These are phyloP conservation scores for Silybum marianum DNA, from an alignment of 129 eudicot species.

Conservation along the genomic window DNA sequence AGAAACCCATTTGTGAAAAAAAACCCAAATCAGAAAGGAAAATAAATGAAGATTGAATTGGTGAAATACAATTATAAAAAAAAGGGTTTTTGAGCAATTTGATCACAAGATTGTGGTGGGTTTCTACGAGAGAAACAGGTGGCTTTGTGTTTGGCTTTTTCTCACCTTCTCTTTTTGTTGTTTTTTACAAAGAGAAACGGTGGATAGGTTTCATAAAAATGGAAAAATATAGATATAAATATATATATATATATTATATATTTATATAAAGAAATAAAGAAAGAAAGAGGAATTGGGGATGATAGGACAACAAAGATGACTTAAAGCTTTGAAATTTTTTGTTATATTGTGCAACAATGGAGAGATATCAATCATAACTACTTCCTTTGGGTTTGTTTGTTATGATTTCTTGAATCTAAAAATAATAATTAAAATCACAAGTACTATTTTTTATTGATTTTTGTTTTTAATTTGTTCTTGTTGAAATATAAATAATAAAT, in stretches of 20 bases:
- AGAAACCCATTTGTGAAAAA: constrained; percentile 44
- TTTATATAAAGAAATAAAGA: constrained; percentile 23
- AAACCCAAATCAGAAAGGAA: constrained; percentile 26
- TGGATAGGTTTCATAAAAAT: constrained; percentile 18
- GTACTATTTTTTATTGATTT: constrained; percentile 1
- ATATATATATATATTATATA: not conserved
- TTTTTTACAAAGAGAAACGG: constrained; percentile 25
- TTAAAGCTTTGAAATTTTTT: constrained; percentile 40
- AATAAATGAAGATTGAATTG: constrained; percentile 30
- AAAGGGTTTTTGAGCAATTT: constrained; percentile 36
- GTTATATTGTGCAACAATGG: constrained; percentile 45
- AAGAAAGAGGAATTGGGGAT: constrained; percentile 21
- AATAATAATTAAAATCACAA: not conserved
- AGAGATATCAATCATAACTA: constrained; percentile 55
- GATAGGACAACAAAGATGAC: constrained; percentile 45
- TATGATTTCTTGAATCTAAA: constrained; percentile 24
- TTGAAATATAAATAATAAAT: not conserved
- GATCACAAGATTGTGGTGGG: constrained; percentile 60
- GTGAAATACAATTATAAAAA: constrained; percentile 3
- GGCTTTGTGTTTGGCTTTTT: constrained; percentile 56
- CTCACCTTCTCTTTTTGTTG: constrained; percentile 43
- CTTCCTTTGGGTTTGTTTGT: constrained; percentile 12
- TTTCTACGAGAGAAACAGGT: constrained; percentile 51
- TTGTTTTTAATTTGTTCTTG: not conserved
- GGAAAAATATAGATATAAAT: not conserved